These are phyloP conservation scores for Panicum hallii DNA, from an alignment of 202 grass and related monocot species.

Conservation along the genomic window DNA sequence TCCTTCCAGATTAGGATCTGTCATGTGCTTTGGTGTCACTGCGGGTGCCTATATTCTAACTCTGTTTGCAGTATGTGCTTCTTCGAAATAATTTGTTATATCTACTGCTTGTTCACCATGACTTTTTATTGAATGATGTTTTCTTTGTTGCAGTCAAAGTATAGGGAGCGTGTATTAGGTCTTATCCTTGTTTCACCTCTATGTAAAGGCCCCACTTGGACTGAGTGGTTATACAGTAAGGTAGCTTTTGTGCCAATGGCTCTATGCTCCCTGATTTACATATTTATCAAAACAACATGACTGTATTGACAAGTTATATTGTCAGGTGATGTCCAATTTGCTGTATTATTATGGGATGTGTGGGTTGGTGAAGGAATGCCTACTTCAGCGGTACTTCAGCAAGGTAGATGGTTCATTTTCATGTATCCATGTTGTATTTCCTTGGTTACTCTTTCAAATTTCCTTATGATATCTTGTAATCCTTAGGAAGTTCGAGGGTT, in stretches of 20 bases:
- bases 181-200: slow-evolving; percentile 93
- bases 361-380: slow-evolving; percentile 79
- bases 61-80: slow-evolving; percentile 86
- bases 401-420: slow-evolving; percentile 62
- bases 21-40: slow-evolving; percentile 97
- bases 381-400: slow-evolving; percentile 95
- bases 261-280: slow-evolving; percentile 9
- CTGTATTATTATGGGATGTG: slow-evolving; percentile 99
- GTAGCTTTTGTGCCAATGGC: slow-evolving; percentile 49
- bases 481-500: slow-evolving; percentile 82
- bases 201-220: slow-evolving; percentile 92
- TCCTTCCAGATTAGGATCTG: slow-evolving; percentile 81
- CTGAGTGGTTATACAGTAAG: slow-evolving; percentile 98
- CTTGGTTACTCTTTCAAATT: slow-evolving; percentile 32
- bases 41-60: slow-evolving; percentile 98
- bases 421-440: slow-evolving; percentile 18
- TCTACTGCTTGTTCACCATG: slow-evolving; percentile 9
- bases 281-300: slow-evolving; percentile 17
- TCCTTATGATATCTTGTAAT: slow-evolving; percentile 43
- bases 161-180: slow-evolving; percentile 89
- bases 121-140: slow-evolving; percentile 26
- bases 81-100: slow-evolving; percentile 25
- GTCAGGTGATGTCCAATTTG: slow-evolving; percentile 89
- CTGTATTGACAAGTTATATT: slow-evolving; percentile 40
- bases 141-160: slow-evolving; percentile 75